phyloP scores from a whole-genome alignment of 768 basidiomycete genomes.

The Candolleomyces eurysporus region DNA sequence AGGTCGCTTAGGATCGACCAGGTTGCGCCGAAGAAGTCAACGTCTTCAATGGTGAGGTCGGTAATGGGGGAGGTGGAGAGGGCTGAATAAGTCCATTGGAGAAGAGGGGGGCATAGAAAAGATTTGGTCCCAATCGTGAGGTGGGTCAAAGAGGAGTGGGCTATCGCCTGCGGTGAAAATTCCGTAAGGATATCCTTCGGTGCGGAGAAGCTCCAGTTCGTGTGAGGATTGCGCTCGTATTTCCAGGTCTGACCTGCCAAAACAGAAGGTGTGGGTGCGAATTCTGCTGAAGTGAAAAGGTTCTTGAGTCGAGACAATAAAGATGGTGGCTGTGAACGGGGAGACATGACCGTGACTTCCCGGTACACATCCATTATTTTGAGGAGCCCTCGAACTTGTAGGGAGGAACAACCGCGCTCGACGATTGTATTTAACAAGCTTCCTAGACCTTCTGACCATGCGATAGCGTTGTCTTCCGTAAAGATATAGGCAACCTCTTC shows the following conservation, averaged over 20 bases:
- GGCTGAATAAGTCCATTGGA: background rate
- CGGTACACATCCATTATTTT: background rate
- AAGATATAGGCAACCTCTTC: no score
- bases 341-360: background rate
- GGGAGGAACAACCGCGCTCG: slow-evolving; percentile 1
- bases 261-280: background rate
- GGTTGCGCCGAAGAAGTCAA: background rate
- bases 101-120: slow-evolving; percentile 1
- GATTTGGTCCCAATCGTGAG: slow-evolving; percentile 1
- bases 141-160: background rate
- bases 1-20: background rate
- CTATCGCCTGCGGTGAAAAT: background rate
- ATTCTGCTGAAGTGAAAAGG: background rate
- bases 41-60: background rate
- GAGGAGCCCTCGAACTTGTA: background rate
- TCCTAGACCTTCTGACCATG: background rate
- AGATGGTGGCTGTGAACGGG: background rate
- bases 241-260: background rate
- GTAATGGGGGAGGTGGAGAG: background rate
- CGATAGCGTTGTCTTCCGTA: no score
- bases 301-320: background rate
- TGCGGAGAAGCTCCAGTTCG: no score
- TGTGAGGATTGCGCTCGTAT: background rate
- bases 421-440: slow-evolving; percentile 5
- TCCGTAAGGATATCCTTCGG: background rate